Evolutionary conservation across 2,329 filamentous ascomycete genomes (phyloP), one percentile per base, ranked within the genome.

Genomic region (Fusarium virguliforme): DNA sequence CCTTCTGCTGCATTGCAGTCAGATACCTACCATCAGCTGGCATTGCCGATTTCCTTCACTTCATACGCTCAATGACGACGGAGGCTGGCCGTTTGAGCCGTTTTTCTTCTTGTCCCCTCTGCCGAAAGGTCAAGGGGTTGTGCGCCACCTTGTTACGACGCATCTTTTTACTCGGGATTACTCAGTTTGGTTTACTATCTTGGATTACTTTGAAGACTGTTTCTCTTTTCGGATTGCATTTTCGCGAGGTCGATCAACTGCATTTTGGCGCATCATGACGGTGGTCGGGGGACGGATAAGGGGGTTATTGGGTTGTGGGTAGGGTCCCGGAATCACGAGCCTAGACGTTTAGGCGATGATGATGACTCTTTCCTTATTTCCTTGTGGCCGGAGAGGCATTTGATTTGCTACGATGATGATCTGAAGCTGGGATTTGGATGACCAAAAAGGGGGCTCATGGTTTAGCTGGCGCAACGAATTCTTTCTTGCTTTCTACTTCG

Each of bases 391-490:
- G 46, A 58, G 18, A 58, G 48, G 60, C 30, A 58, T 50, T 64
- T 64, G 35, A 48, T 50, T 60, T 64, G 30, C 15, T 57, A 73
- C 59, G 71, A 73, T 67, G 65, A 72, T 59, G 61, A 71, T 69
- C 65, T 73, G 54, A 54, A 65, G 71, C 62, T 67, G 62, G 70
- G 64, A 28, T 61, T 73, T 64, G 62, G 63, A 62, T 56, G 63
- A 58, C 56, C 28, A 67, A 67, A 61, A 58, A 30, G 56, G 57
- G 34, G 62, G 28, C 40, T 62, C 38, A 62, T 12, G 59, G 41
- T 18, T 62, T 48, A 37, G 59, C 48, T 46, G 72, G 74, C 64
- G 74, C 57, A 66, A 56, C 34, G 18, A 8, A 35, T 54, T 35
- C 32, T 54, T 35, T 54, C 34, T 54, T 57, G 51, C 34, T 68